Evolutionary conservation across 2,329 filamentous ascomycete genomes (phyloP).

Genomic region (Cytospora mali): DNA sequence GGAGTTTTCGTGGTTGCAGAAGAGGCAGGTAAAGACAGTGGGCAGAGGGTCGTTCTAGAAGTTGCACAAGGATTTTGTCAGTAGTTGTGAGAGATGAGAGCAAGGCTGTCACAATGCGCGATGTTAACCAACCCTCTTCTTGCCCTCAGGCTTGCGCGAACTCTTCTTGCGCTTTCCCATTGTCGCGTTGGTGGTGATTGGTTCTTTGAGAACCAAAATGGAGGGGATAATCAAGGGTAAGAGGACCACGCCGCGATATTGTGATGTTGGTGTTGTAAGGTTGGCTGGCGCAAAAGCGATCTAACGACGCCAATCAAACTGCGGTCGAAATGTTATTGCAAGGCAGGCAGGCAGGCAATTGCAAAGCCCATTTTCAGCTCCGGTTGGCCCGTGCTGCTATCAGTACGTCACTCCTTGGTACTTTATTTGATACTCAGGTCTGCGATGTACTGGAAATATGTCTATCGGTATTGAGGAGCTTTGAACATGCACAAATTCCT

Average conservation of each 20-base stretch:
- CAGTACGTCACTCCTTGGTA: constrained; percentile 14
- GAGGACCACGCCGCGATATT: constrained; percentile 4
- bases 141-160: constrained; percentile 76
- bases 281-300: constrained; percentile 7
- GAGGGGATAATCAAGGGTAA: neutral
- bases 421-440: too few species aligned
- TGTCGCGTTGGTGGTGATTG: constrained; percentile 23
- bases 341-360: too few species aligned
- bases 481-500: neutral
- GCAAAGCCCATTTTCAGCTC: neutral
- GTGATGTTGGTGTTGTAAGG: neutral
- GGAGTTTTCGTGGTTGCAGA: constrained; percentile 97
- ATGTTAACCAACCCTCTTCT: constrained; percentile 68
- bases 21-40: constrained; percentile 92
- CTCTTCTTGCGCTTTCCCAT: constrained; percentile 97
- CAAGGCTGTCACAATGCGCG: neutral
- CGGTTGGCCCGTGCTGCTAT: constrained; percentile 5
- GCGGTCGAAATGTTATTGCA: neutral
- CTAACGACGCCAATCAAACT: neutral
- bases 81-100: constrained; percentile 7
- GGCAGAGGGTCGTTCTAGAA: constrained; percentile 68
- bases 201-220: neutral
- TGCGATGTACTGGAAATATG: too few species aligned
- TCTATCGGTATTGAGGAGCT: too few species aligned
- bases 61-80: neutral